Evolutionary conservation across 2,329 filamentous ascomycete genomes (phyloP), one percentile per base, ranked within the genome.

Genomic region (Aspergillus sp.): DNA sequence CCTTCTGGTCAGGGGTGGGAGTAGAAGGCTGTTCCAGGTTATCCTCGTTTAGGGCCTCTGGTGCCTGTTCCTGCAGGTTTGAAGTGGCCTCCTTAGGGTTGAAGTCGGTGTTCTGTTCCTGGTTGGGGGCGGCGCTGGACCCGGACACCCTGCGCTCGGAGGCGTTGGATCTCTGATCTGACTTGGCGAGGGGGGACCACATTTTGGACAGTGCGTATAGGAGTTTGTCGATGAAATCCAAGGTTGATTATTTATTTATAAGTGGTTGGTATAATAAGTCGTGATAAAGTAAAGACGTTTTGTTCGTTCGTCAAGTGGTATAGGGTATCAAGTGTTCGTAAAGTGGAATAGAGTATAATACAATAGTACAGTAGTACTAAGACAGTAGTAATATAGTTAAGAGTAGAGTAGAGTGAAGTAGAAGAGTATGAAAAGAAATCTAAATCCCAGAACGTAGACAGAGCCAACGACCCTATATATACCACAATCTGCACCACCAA

Each of bases 71-170:
- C 45, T 42, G 33, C 8, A 52, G 11, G 34, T 53, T 51, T 4
- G 7, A 34, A 11, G 6, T 7, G 22, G 9, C 37, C 3, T 57
- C 45, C 44, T 57, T 57, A n/a, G n/a, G 24, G 22, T 49, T 47
- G 44, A 49, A 24, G 22, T 44, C 50, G 19, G 34, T 51, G 37
- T 42, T n/a, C 27, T 44, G 34, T 15, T 37, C 17, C 19, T 48
- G 55, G 20, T 27, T 37, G 15, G 55, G 55, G 15, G 46, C 45
- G n/a, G 33, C 51, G n/a, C 56, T 58, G 12, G 56, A 54, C 30
- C 56, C 51, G 40, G 56, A 58, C 19, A 45, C 12, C 34, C 39
- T 47, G 19, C 51, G 44, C 40, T 50, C 44, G 30, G 30, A 50
- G 45, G 50, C 34, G 22, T 30, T 44, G 46, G 19, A 39, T 57